phyloP scores from a whole-genome alignment of 2,329 filamentous ascomycete genomes.

The Alternaria rosae region DNA sequence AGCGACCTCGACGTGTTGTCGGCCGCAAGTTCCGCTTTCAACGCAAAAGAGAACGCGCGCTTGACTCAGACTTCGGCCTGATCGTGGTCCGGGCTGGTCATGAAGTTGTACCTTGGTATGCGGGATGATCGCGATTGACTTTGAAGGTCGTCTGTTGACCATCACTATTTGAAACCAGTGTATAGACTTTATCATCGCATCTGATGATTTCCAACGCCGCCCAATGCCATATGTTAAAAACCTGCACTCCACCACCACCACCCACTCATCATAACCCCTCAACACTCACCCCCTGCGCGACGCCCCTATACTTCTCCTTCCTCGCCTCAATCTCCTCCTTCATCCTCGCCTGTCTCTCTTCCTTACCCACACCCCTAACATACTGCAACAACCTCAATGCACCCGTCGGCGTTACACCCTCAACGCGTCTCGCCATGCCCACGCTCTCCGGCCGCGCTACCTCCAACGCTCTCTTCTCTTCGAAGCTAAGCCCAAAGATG shows the following conservation, averaged over 20 bases:
- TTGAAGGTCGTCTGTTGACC: neutral
- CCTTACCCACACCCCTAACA: slow-evolving; percentile 59
- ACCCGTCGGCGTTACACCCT: slow-evolving; percentile 70
- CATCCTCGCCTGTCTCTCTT: slow-evolving; percentile 35
- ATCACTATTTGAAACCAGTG: neutral
- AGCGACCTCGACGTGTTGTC: neutral
- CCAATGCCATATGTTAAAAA: slow-evolving; percentile 1
- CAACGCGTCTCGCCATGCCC: slow-evolving; percentile 85
- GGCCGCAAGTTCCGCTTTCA: neutral
- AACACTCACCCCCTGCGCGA: slow-evolving; percentile 7
- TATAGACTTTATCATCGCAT: neutral
- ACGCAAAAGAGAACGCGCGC: neutral
- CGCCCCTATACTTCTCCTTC: slow-evolving; percentile 37
- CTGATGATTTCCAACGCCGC: neutral
- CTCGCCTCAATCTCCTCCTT: slow-evolving; percentile 41
- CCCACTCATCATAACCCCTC: slow-evolving; percentile 10
- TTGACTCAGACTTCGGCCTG: neutral
- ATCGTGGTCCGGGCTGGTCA: neutral
- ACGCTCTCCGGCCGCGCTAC: slow-evolving; percentile 80
- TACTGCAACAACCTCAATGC: slow-evolving; percentile 66
- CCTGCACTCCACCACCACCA: neutral
- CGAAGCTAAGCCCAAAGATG: slow-evolving; percentile 77
- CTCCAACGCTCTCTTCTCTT: slow-evolving; percentile 76
- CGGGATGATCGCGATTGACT: neutral
- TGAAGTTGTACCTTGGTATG: neutral